Evolutionary conservation across 169 alveolate species (phyloP).

Genomic region (Cryptosporidium felis): DNA sequence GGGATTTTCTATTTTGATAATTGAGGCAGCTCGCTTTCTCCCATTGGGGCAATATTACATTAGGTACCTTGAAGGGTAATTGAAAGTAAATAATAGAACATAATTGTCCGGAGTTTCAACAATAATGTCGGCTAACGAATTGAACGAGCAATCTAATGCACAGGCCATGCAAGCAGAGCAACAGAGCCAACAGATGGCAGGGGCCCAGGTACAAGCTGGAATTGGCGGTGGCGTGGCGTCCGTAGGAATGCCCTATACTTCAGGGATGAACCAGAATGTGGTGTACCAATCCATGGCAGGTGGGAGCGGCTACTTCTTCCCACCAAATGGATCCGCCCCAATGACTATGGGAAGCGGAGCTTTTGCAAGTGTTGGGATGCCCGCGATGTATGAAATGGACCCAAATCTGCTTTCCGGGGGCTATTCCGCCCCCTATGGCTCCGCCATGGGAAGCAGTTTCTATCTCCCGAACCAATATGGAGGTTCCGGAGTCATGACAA

Average conservation of each 20-base stretch:
- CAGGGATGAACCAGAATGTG: constrained; percentile 51
- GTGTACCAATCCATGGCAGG: constrained; percentile 56
- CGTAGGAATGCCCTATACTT: constrained; percentile 32
- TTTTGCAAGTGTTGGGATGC: constrained; percentile 65
- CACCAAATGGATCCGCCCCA: constrained; percentile 59
- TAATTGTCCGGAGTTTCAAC: not conserved
- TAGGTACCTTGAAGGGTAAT: not conserved
- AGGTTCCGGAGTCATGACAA: constrained; percentile 50
- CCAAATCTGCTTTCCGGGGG: constrained; percentile 45
- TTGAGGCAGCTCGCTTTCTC: too few species aligned
- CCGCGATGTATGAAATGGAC: constrained; percentile 62
- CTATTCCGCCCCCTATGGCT: constrained; percentile 64
- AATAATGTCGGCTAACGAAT: not conserved
- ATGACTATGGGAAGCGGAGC: constrained; percentile 65
- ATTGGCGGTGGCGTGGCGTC: constrained; percentile 27
- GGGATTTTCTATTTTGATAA: too few species aligned
- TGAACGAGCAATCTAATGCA: constrained; percentile 61
- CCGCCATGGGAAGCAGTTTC: constrained; percentile 70
- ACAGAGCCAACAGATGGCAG: constrained; percentile 27
- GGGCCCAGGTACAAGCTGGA: constrained; percentile 31
- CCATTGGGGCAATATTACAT: not conserved
- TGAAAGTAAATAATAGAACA: not conserved
- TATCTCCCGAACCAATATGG: constrained; percentile 55
- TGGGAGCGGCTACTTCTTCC: constrained; percentile 68
- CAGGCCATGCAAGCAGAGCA: constrained; percentile 39